Evolutionary conservation across 2,329 filamentous ascomycete species (phyloP), one percentile per base, ranked within the genome.

Genomic region (Cercospora canescens): DNA sequence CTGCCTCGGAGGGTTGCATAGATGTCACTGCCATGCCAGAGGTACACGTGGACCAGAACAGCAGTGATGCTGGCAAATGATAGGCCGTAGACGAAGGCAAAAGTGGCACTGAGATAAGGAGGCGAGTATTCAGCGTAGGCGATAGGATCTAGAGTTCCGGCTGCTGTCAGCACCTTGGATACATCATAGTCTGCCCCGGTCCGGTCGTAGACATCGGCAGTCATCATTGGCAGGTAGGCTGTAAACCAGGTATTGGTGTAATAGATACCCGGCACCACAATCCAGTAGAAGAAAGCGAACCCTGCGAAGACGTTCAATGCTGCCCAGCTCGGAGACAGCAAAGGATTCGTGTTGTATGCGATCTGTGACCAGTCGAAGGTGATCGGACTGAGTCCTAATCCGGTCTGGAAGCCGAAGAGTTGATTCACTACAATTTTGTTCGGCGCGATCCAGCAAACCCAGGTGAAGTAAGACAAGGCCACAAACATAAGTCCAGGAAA

Each of bases 311-410:
- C 80, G 64, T 83, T 83, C 24, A 75, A 50, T 5, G 73, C 70
- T 69, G 79, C 79, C 76, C 78, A 80, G 39, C 76, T 77, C 11
- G 76, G 74, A 60, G 71, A 71, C 2, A 80, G 66, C 0, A 81
- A 74, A 0, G 79, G 93, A 4, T 92, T 95, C 16, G 93, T 93
- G 72, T 96, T 95, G 74, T 94, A 88, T 0, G 93, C 92, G 68
- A 96, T 89, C 61, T 96, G 93, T 0, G 91, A 91, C 93, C 93
- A 96, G 80, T 96, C 93, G 74, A 96, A 96, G 0, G 93, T 96
- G 73, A 96, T 76, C 0, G 93, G 93, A 68, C 94, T 90, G 35
- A 96, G 80, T 0, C 92, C 92, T 14, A 96, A 84, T 2, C 93
- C 93, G 1, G 92, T 77, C 94, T 91, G 92, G 92, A 96, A 14